Evolutionary conservation across 1,284 basidiomycete species (phyloP).

Genomic region (Tylopilus orsonianus): DNA sequence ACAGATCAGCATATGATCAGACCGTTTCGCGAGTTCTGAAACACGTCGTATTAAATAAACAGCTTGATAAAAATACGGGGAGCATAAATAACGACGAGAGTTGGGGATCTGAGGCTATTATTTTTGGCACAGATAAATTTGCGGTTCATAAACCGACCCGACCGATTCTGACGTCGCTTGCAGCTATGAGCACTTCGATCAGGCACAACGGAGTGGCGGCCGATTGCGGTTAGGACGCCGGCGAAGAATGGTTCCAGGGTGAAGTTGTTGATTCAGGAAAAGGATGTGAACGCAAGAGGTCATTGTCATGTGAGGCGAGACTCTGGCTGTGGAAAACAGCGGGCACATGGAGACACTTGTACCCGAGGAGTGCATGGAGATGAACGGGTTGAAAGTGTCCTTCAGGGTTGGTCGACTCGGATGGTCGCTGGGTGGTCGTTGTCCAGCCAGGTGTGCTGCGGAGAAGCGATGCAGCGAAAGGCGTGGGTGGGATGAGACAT

Average conservation of each 20-base stretch:
- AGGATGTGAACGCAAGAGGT: not conserved
- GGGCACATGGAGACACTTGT: conserved; percentile 4
- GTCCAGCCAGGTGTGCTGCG: conserved; percentile 18
- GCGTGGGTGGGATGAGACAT: not conserved
- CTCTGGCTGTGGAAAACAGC: conserved; percentile 1
- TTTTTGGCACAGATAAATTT: conserved; percentile 31
- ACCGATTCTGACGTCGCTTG: conserved; percentile 32
- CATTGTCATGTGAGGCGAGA: conserved; percentile 7
- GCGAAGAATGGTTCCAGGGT: not conserved
- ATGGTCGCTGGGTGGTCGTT: conserved; percentile 17
- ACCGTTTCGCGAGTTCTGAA: not conserved
- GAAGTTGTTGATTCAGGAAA: not conserved
- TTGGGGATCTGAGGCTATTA: conserved; percentile 20
- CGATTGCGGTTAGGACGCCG: conserved; percentile 8
- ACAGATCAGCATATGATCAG: not conserved
- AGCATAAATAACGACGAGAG: conserved; percentile 20
- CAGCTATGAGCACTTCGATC: conserved; percentile 22
- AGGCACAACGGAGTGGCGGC: conserved; percentile 23
- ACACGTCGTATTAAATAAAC: not conserved
- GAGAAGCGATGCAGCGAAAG: conserved; percentile 24
- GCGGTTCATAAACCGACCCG: conserved; percentile 17
- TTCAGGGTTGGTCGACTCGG: too few relatives aligned
- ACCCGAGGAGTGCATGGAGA: conserved; percentile 27
- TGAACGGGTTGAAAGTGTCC: too few relatives aligned
- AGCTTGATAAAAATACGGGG: conserved; percentile 23